Conservation (phyloP, 1,284 basidiomycete genomes). For the Porogramme epimiltina region DNA sequence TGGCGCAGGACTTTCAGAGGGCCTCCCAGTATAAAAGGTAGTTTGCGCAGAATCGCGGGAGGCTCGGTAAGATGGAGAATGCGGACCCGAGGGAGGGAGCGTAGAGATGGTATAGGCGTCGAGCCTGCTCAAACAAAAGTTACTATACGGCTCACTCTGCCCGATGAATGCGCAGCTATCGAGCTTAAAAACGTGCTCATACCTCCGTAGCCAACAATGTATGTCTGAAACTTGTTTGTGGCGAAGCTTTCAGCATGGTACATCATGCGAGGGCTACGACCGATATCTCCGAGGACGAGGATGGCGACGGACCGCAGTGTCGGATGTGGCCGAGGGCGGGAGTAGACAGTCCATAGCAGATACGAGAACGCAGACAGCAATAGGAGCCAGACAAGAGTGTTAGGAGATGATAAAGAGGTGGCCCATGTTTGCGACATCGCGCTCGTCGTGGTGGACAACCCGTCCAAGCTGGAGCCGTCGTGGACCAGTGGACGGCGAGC, state of each 20-base stretch:
- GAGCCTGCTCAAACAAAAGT: conserved; percentile 56
- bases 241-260: conserved; percentile 95
- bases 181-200: too few species aligned
- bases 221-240: conserved; percentile 77
- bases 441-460: conserved; percentile 9
- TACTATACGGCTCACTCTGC: neutral
- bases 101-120: conserved; percentile 68
- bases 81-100: conserved; percentile 62
- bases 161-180: too few species aligned
- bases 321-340: conserved; percentile 31
- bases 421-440: conserved; percentile 5
- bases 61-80: conserved; percentile 71
- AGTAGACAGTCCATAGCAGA: conserved; percentile 14
- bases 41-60: conserved; percentile 50
- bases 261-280: conserved; percentile 97
- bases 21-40: conserved; percentile 80
- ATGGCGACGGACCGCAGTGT: conserved; percentile 76
- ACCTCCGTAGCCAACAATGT: conserved; percentile 89
- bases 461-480: neutral
- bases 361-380: conserved; percentile 1
- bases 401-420: neutral
- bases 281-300: conserved; percentile 94
- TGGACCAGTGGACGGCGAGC: too few species aligned
- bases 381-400: neutral
- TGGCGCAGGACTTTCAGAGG: conserved; percentile 84